Evolutionary conservation across 768 basidiomycete species (phyloP), one percentile per base, ranked within the genome.

Genomic region (Filobasidium wieringae): DNA sequence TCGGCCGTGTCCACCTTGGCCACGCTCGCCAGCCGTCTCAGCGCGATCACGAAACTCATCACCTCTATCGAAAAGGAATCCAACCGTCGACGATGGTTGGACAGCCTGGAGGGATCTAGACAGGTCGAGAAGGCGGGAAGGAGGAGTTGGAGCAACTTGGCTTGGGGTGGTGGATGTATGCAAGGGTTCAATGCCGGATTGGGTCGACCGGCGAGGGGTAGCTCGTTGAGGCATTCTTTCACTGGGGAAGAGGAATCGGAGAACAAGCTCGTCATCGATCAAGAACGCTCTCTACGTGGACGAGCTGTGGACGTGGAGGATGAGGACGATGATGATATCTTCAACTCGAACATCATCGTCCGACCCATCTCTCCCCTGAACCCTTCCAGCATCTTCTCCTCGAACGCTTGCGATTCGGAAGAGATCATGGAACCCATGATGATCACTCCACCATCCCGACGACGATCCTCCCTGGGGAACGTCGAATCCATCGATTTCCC

Each of bases 41-140:
- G 49, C 50, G 33, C 61, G 45, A 65, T 71, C 60, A 67, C 66
- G 49, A 66, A 66, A 36, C 66, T 74, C 41, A 41, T 43, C 27
- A 31, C 45, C 14, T 58, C 60, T 31, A 68, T 72, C 58, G 67
- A 72, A 51, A 57, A 66, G 11, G 74, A 73, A 47, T 70, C 73
- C 52, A 61, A 66, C 26, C 71, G 71, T 55, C 54, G 70, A 32
- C 19, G 55, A 37, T 69, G 66, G 68, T 61, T 70, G 29, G 68
- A 71, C 36, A 45, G 53, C 15, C 50, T 68, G 9, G 71, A 71
- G 32, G 45, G 65, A 22, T 64, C 65, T 22, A 53, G 64, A 29
- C 51, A 58, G 14, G 63, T 61, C 33, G 68, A 72, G 37, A 64
- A 57, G 55, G 66, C 68, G 2, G 54, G 68, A 2, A 45, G 68